These are phyloP conservation scores for Euryodendron excelsum DNA, from an alignment of 148 eudicot species.

Conservation along the genomic window DNA sequence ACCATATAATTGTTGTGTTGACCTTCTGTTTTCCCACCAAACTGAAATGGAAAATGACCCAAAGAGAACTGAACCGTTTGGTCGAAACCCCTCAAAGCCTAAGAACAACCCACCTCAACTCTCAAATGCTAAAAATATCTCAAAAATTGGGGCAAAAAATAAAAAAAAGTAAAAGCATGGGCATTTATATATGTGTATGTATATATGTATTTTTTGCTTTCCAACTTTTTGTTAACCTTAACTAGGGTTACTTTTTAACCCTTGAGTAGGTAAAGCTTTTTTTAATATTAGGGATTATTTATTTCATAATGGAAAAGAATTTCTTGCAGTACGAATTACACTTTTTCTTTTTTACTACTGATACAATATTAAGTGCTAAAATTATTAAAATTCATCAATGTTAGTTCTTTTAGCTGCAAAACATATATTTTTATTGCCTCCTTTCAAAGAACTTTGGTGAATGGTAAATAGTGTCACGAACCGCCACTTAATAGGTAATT, in stretches of 20 bases:
- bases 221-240: constrained; percentile 1
- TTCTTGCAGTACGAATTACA: too few relatives aligned
- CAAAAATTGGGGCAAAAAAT: not conserved
- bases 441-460: too few relatives aligned
- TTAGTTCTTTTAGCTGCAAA: too few relatives aligned
- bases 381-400: too few relatives aligned
- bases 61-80: constrained; percentile 12
- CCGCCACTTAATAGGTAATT: too few relatives aligned
- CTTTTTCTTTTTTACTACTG: too few relatives aligned
- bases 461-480: too few relatives aligned
- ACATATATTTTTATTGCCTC: too few relatives aligned
- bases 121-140: constrained; percentile 7
- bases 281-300: too few relatives aligned
- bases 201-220: not conserved
- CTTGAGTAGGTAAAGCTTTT: not conserved
- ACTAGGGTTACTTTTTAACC: constrained; percentile 11
- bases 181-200: not conserved
- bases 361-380: too few relatives aligned
- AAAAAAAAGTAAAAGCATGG: constrained; percentile 1
- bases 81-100: constrained; percentile 31
- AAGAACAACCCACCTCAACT: constrained; percentile 5
- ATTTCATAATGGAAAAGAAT: too few relatives aligned
- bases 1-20: not conserved
- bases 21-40: constrained; percentile 34
- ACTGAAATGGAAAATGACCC: constrained; percentile 16